phyloP scores from a whole-genome alignment of 2,329 filamentous ascomycete species.

The Diaporthe citriasiana region DNA sequence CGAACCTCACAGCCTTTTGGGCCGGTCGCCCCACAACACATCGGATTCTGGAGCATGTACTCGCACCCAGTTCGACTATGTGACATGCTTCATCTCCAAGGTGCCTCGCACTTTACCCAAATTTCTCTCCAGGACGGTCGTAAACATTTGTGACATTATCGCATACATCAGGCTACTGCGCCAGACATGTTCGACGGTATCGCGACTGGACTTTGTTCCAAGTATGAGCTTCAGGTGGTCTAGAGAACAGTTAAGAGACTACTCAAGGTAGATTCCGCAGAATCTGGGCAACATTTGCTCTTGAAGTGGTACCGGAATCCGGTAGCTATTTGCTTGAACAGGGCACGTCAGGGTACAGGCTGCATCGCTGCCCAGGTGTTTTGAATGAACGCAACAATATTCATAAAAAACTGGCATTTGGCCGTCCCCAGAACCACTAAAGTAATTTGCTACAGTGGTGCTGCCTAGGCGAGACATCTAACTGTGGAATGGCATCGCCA shows the following conservation, averaged over 20 bases:
- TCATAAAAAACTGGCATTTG: no score
- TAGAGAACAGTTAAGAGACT: not conserved
- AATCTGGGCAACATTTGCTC: not conserved
- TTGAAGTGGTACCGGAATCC: no score
- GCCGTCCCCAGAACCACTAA: no score
- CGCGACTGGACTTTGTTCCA: not conserved
- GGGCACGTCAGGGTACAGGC: no score
- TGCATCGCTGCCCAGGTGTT: no score
- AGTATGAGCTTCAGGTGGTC: not conserved
- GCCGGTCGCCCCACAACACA: not conserved
- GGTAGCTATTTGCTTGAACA: no score
- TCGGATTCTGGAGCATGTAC: not conserved
- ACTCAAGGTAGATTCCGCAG: not conserved
- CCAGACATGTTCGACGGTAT: not conserved
- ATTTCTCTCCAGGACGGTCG: not conserved
- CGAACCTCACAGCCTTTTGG: not conserved
- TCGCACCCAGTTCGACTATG: not conserved
- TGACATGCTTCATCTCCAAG: not conserved
- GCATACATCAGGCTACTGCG: not conserved
- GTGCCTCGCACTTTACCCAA: not conserved
- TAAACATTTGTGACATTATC: not conserved
- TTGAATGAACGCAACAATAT: no score
- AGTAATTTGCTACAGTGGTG: no score
- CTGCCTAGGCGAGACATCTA: no score
- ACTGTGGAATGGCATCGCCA: no score